These are phyloP conservation scores for Hericium alpestre DNA, from an alignment of 768 basidiomycete species.

Conservation along the genomic window DNA sequence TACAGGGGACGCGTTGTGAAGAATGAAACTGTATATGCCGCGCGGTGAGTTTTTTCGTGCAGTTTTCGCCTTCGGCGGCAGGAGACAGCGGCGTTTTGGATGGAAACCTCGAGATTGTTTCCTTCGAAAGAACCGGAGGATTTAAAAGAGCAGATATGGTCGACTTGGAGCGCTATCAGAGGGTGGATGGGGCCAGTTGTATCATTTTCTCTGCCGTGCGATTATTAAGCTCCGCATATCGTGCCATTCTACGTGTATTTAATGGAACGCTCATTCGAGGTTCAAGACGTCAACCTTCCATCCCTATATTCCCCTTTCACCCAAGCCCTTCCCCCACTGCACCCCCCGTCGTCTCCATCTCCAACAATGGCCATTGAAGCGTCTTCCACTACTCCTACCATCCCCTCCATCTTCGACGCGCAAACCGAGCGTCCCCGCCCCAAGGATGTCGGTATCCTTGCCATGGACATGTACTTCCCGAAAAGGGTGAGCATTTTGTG, in stretches of 20 bases:
- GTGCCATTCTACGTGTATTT: not conserved
- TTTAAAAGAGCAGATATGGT: no score
- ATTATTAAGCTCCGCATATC: not conserved
- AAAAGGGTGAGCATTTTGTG: not conserved
- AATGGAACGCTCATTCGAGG: not conserved
- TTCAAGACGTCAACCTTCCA: not conserved
- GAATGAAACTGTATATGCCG: not conserved
- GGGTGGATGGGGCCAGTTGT: not conserved
- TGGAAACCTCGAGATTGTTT: no score
- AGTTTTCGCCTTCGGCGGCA: not conserved
- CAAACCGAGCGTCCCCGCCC: slow-evolving; percentile 13
- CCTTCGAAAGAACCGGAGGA: no score
- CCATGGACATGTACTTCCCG: slow-evolving; percentile 15
- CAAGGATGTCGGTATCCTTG: slow-evolving; percentile 14
- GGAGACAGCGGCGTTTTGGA: not conserved
- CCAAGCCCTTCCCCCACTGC: not conserved
- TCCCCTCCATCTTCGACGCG: slow-evolving; percentile 10
- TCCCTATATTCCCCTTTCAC: not conserved
- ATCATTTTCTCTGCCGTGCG: not conserved
- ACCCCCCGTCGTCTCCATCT: not conserved
- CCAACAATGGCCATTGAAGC: slow-evolving; percentile 14
- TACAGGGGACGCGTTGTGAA: not conserved
- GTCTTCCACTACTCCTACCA: not conserved
- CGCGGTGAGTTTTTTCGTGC: not conserved
- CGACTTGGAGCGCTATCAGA: no score